Evolutionary conservation across 1,284 basidiomycete genomes (phyloP).

Genomic region (Porodaedalea pini): DNA sequence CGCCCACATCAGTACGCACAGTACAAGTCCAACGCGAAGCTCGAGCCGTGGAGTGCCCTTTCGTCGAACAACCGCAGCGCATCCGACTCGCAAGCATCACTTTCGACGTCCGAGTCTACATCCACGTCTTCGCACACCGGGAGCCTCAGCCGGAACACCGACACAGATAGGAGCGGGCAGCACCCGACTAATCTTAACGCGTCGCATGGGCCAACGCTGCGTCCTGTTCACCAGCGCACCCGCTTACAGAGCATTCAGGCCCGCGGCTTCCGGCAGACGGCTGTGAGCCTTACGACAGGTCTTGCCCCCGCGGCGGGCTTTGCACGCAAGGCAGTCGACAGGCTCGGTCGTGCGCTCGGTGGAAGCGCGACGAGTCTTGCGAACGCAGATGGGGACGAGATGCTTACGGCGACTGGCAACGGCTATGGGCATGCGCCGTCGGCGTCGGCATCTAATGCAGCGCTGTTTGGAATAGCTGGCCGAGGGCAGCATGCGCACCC

Average conservation of each 20-base stretch:
- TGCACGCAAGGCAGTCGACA: slow-evolving; percentile 67
- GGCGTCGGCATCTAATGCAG: slow-evolving; percentile 6
- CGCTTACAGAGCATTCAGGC: slow-evolving; percentile 18
- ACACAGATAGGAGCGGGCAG: background rate
- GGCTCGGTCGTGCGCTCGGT: slow-evolving; percentile 62
- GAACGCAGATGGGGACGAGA: slow-evolving; percentile 36
- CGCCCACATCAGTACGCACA: slow-evolving; percentile 1
- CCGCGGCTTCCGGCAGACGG: slow-evolving; percentile 35
- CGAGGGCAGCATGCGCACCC: background rate
- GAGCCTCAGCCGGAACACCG: background rate
- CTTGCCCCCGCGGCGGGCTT: slow-evolving; percentile 60
- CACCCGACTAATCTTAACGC: background rate
- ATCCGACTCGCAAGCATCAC: slow-evolving; percentile 13
- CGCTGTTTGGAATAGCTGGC: slow-evolving; percentile 8
- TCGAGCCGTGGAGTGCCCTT: slow-evolving; percentile 10
- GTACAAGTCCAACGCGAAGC: slow-evolving; percentile 10
- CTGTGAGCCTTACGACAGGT: slow-evolving; percentile 65
- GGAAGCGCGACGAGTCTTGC: slow-evolving; percentile 33
- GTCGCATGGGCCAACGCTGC: slow-evolving; percentile 6
- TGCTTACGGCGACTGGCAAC: slow-evolving; percentile 39
- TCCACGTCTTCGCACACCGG: slow-evolving; percentile 4
- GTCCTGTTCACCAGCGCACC: slow-evolving; percentile 18
- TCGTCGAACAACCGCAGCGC: background rate
- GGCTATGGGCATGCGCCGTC: slow-evolving; percentile 20
- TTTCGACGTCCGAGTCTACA: slow-evolving; percentile 12